Conservation (phyloP, 2,329 filamentous ascomycete species). For the Pestalotiopsis sp. region DNA sequence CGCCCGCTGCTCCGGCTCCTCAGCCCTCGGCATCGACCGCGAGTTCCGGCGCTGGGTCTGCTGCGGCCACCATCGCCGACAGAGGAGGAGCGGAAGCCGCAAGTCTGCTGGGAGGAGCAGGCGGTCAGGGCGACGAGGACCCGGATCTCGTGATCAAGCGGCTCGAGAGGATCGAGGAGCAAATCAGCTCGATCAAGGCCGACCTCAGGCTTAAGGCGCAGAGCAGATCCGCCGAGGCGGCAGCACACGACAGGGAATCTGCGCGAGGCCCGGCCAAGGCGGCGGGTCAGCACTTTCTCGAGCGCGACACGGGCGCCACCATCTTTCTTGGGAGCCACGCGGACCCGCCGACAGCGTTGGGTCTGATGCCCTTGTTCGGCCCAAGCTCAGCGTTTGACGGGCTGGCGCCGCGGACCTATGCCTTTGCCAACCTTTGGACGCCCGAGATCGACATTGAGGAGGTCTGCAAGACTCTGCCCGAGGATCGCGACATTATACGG, state of each 20-base stretch:
- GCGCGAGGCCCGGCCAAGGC: neutral
- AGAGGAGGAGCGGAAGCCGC: neutral
- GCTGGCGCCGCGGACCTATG: constrained; percentile 3
- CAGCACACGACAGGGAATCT: neutral
- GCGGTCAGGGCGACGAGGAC: neutral
- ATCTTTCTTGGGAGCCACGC: constrained; percentile 8
- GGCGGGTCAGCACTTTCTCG: constrained; percentile 3
- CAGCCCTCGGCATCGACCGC: neutral
- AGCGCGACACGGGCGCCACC: constrained; percentile 8
- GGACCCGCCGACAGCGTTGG: neutral
- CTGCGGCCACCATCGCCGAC: no score
- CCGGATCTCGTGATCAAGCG: constrained; percentile 6
- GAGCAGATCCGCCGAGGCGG: neutral
- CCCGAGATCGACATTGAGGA: constrained; percentile 1
- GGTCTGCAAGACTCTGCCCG: constrained; percentile 6
- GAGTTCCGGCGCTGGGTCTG: neutral
- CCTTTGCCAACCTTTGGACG: constrained; percentile 6
- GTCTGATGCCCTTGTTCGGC: constrained; percentile 1
- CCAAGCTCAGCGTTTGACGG: neutral
- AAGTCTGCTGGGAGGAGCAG: neutral
- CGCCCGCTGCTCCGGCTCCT: neutral
- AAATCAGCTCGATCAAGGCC: constrained; percentile 7
- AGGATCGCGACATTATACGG: constrained; percentile 8
- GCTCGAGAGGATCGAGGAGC: constrained; percentile 3
- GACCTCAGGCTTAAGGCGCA: constrained; percentile 1